Conservation (phyloP, 768 basidiomycete species). For the Mycena belliarum region DNA sequence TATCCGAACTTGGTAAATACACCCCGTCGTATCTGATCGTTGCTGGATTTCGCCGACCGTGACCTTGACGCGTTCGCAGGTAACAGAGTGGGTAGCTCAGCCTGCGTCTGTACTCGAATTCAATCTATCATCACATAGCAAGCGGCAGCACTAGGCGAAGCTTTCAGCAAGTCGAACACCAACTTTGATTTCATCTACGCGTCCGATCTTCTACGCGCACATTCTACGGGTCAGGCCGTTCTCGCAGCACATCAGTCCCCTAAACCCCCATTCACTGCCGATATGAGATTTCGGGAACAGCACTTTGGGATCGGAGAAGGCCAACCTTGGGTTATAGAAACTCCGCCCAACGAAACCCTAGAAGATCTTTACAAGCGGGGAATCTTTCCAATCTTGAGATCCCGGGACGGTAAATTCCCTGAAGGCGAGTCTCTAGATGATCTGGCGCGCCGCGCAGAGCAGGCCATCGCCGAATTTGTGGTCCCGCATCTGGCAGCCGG, state of each 20-base stretch:
- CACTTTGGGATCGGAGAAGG: constrained; percentile 76
- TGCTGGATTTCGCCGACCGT: not conserved
- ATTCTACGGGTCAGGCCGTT: constrained; percentile 60
- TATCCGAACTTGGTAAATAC: constrained; percentile 65
- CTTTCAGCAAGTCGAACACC: constrained; percentile 41
- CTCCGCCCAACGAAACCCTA: constrained; percentile 32
- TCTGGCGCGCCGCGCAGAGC: constrained; percentile 53
- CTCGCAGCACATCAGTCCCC: constrained; percentile 50
- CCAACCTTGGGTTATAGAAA: constrained; percentile 43
- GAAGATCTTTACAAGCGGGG: constrained; percentile 50
- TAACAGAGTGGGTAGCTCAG: constrained; percentile 18
- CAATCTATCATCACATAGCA: constrained; percentile 39
- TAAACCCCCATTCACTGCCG: constrained; percentile 54
- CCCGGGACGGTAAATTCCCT: constrained; percentile 57
- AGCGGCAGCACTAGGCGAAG: constrained; percentile 60
- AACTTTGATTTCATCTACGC: constrained; percentile 61
- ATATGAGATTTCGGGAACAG: constrained; percentile 66
- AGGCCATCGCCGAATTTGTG: constrained; percentile 53
- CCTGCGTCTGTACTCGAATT: not conserved
- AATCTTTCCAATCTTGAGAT: constrained; percentile 53
- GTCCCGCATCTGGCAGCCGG: constrained; percentile 53
- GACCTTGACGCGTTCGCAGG: constrained; percentile 4
- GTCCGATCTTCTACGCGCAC: constrained; percentile 67
- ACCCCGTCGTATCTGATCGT: too few species aligned
- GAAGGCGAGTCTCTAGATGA: constrained; percentile 71